Evolutionary conservation across 192 early-diverging fungal genomes (phyloP).

Genomic region (Funneliformis mosseae): DNA sequence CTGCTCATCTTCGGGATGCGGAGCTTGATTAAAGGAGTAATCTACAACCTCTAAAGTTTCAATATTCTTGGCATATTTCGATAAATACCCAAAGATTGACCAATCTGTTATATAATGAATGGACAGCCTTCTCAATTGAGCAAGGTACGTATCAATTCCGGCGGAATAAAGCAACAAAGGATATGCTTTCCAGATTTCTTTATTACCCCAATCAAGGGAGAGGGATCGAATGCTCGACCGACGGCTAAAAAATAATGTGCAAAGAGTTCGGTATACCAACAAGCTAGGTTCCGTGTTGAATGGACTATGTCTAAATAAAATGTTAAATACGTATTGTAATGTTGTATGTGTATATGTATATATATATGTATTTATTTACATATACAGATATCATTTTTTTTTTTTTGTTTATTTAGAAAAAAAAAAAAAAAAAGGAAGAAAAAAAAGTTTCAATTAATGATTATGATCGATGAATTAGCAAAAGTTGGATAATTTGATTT

Average conservation of each 20-base stretch:
- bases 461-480: too few species aligned
- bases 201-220: slow-evolving; percentile 31
- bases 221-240: slow-evolving; percentile 1
- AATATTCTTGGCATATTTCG: slow-evolving; percentile 23
- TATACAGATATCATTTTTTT: background rate
- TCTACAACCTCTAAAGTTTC: slow-evolving; percentile 27
- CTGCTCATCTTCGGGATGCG: slow-evolving; percentile 27
- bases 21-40: slow-evolving; percentile 26
- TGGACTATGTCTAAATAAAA: slow-evolving; percentile 8
- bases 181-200: slow-evolving; percentile 18
- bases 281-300: background rate
- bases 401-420: background rate
- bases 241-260: slow-evolving; percentile 16
- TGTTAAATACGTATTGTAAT: background rate
- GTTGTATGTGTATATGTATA: too few species aligned
- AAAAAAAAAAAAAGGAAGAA: background rate
- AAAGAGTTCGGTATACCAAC: slow-evolving; percentile 7
- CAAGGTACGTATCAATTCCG: background rate
- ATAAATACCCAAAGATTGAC: slow-evolving; percentile 30
- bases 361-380: too few species aligned
- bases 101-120: slow-evolving; percentile 31
- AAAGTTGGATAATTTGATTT: background rate
- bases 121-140: background rate
- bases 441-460: background rate
- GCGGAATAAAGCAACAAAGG: slow-evolving; percentile 4